Percentiles rank a stretch among this genome's conserved stretches.
Conservation (phyloP, 2,329 filamentous ascomycete genomes). For the Blastomyces gilchristii region DNA sequence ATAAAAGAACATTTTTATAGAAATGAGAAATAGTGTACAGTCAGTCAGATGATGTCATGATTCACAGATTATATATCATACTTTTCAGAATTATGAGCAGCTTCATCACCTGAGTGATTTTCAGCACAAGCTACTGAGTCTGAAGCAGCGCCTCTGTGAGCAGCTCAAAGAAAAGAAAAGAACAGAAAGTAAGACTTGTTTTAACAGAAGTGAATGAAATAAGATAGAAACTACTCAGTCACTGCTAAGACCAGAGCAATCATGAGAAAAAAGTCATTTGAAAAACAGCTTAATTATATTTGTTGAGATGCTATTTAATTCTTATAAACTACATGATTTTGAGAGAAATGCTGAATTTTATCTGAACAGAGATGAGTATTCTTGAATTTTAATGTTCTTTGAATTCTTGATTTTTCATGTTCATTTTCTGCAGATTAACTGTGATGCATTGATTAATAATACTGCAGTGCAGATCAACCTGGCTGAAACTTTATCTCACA, state of each 20-base stretch:
- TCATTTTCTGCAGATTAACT: neutral
- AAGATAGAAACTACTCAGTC: neutral
- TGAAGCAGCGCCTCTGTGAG: neutral
- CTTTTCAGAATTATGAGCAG: neutral
- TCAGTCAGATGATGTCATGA: neutral
- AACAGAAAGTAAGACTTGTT: neutral
- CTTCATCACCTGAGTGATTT: neutral
- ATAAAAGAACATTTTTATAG: neutral
- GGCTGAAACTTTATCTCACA: neutral
- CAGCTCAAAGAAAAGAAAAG: neutral
- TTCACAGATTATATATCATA: neutral
- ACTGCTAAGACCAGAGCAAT: neutral
- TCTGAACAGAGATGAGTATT: neutral
- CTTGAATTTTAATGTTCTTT: neutral
- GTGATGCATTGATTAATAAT: neutral
- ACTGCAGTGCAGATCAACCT: neutral
- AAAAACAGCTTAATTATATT: neutral
- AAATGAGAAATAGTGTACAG: neutral
- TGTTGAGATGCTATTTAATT: neutral
- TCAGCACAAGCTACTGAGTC: neutral
- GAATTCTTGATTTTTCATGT: neutral
- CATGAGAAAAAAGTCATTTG: neutral
- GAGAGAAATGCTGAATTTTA: neutral
- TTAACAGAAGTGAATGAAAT: neutral
- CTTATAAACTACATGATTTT: neutral